These are phyloP conservation scores for Trichoderma parareesei DNA, from an alignment of 495 filamentous ascomycete species.

Conservation along the genomic window DNA sequence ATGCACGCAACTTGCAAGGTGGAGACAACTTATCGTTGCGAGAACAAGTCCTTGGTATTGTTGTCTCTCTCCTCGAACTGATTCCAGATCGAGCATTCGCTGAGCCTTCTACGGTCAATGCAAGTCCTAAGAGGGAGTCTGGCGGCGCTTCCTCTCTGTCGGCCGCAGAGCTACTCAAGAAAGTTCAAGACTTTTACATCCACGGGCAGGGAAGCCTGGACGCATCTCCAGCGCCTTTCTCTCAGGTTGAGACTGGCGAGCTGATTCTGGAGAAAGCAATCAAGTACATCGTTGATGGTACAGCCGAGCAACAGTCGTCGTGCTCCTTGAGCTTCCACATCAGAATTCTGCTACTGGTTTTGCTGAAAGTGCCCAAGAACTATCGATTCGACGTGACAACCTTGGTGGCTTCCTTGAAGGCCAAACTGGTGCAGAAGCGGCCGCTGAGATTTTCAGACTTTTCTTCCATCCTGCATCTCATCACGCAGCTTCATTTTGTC, in stretches of 20 bases:
- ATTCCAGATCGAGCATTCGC: slow-evolving; percentile 66
- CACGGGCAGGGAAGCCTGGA: slow-evolving; percentile 48
- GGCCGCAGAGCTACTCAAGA: slow-evolving; percentile 48
- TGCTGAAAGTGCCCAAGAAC: slow-evolving; percentile 39
- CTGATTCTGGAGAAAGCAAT: slow-evolving; percentile 55
- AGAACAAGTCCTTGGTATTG: slow-evolving; percentile 43
- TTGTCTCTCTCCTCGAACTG: slow-evolving; percentile 50
- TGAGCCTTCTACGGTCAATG: slow-evolving; percentile 18
- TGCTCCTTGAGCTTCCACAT: slow-evolving; percentile 37
- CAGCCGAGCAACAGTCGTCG: slow-evolving; percentile 36
- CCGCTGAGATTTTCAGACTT: slow-evolving; percentile 40
- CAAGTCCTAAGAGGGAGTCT: slow-evolving; percentile 20
- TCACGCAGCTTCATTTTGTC: slow-evolving; percentile 54
- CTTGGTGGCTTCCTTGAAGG: slow-evolving; percentile 49
- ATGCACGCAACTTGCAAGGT: slow-evolving; percentile 19
- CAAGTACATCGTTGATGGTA: slow-evolving; percentile 25
- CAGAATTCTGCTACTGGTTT: slow-evolving; percentile 48
- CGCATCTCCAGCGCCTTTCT: slow-evolving; percentile 46
- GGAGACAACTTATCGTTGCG: slow-evolving; percentile 16
- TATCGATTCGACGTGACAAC: slow-evolving; percentile 43
- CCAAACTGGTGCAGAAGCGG: slow-evolving; percentile 26
- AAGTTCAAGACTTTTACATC: slow-evolving; percentile 57
- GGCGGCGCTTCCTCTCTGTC: slow-evolving; percentile 21
- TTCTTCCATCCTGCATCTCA: slow-evolving; percentile 52
- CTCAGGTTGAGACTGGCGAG: slow-evolving; percentile 45